Base-by-base conservation (phyloP, 495 filamentous ascomycete species). In the Clohesyomyces aquaticus region DNA sequence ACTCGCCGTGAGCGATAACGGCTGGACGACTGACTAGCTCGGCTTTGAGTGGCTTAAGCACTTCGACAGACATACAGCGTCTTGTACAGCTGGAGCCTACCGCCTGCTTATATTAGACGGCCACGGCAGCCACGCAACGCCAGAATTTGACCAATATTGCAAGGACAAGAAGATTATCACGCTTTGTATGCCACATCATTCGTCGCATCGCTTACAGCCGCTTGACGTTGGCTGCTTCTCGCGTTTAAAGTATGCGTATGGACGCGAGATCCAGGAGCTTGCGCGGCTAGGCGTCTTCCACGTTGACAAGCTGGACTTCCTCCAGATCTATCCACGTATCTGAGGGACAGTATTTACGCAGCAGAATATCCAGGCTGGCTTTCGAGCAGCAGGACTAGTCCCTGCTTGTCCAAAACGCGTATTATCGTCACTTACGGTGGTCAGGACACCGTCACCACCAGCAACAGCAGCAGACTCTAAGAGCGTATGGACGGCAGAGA, bases 11-110 rank as follows among this genome's bases (percentile, higher is more conserved):
- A 63, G 50, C 26, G 23, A 51, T 28, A 61, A 61, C 28, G 38
- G 59, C 35, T 63, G 38, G 52, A 63, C 60, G 28, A 56, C 48
- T 10, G 49, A 63, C 26, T n/a, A 63, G 22, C 18, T 55, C 45
- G 25, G 52, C 23, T 9, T 63, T 49, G 48, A 22, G 10, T 56
- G 22, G 41, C 41, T 63, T 48, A 1, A 48, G 43, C 41, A 63
- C 42, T 63, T 63, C 27, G 45, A 28, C 25, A 27, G 26, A 41
- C 28, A 63, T 23, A 61, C 26, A 61, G 23, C n/a, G 10, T 11
- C 14, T 9, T 23, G 48, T 21, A 54, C 11, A 43, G 47, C 46
- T 25, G 26, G 49, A 19, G 23, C 35, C 21, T n/a, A 23, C 6
- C 19, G 26, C 8, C 48, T 61, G n/a, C 48, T 54, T n/a, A 61